phyloP scores from a whole-genome alignment of 768 basidiomycete genomes.

The Trametes meyenii region DNA sequence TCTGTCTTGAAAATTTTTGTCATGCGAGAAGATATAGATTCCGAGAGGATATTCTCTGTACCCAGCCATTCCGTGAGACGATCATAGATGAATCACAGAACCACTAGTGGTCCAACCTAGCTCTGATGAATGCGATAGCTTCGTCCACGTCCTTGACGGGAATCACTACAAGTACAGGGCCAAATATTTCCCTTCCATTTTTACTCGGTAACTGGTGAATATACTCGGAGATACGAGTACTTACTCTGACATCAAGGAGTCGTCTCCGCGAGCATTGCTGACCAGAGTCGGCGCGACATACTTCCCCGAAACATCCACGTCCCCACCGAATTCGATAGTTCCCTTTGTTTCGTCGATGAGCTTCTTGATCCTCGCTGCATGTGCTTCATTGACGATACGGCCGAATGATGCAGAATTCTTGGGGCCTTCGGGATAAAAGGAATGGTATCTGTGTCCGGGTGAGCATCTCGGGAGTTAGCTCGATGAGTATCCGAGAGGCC shows the following conservation, averaged over 20 bases:
- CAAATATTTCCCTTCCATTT: slow-evolving; percentile 70
- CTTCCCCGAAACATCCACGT: slow-evolving; percentile 51
- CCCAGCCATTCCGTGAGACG: neutral
- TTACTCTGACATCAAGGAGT: slow-evolving; percentile 76
- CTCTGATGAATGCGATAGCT: slow-evolving; percentile 68
- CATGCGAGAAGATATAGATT: slow-evolving; percentile 72
- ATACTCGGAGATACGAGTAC: slow-evolving; percentile 27
- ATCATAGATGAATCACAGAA: neutral
- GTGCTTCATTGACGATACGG: slow-evolving; percentile 53
- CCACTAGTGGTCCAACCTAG: slow-evolving; percentile 40
- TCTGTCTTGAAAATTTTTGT: slow-evolving; percentile 56
- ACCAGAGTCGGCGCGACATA: slow-evolving; percentile 76
- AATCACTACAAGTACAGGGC: slow-evolving; percentile 76
- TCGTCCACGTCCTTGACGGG: slow-evolving; percentile 66
- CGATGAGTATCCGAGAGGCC: neutral
- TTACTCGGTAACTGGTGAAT: neutral
- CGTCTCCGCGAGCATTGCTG: slow-evolving; percentile 56
- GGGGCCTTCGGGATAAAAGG: slow-evolving; percentile 52
- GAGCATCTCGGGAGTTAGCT: neutral
- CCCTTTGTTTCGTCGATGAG: slow-evolving; percentile 67
- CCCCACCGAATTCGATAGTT: slow-evolving; percentile 63
- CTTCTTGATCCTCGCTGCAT: slow-evolving; percentile 57
- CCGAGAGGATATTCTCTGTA: slow-evolving; percentile 71
- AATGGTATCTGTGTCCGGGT: slow-evolving; percentile 26
- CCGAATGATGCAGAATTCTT: slow-evolving; percentile 45